Conservation (phyloP, 371 early-diverging fungal species). For the Blakeslea trispora region DNA sequence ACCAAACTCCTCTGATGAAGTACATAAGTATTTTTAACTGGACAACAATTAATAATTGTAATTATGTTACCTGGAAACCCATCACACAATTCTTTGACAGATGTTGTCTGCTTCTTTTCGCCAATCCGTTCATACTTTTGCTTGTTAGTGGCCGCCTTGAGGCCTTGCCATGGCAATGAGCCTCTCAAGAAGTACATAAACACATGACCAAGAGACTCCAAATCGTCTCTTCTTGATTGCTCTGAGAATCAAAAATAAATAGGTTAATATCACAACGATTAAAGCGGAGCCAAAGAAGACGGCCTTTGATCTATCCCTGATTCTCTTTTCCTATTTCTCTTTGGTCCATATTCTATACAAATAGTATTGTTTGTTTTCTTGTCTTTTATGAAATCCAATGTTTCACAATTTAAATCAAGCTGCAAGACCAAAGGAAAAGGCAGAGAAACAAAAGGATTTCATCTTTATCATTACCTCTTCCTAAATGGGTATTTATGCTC, state of each 20-base stretch:
- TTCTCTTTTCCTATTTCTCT: too few relatives aligned
- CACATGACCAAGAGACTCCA: slow-evolving; percentile 98
- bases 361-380: too few relatives aligned
- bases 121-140: slow-evolving; percentile 99
- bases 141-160: slow-evolving; percentile 98
- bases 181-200: slow-evolving; percentile 99
- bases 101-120: slow-evolving; percentile 94
- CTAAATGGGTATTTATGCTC: slow-evolving; percentile 94
- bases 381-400: too few relatives aligned
- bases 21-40: background rate
- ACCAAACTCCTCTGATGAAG: slow-evolving; percentile 78
- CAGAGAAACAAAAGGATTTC: slow-evolving; percentile 1
- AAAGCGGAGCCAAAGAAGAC: slow-evolving; percentile 1
- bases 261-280: slow-evolving; percentile 1
- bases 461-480: slow-evolving; percentile 48
- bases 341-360: too few relatives aligned
- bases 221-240: slow-evolving; percentile 97
- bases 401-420: too few relatives aligned
- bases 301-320: slow-evolving; percentile 2
- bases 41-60: too few relatives aligned
- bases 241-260: slow-evolving; percentile 52
- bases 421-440: too few relatives aligned
- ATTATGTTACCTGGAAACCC: slow-evolving; percentile 88
- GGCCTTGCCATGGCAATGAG: slow-evolving; percentile 98
- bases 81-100: slow-evolving; percentile 92